phyloP scores from a whole-genome alignment of 192 early-diverging fungal genomes.

The Dissophora globulifera region DNA sequence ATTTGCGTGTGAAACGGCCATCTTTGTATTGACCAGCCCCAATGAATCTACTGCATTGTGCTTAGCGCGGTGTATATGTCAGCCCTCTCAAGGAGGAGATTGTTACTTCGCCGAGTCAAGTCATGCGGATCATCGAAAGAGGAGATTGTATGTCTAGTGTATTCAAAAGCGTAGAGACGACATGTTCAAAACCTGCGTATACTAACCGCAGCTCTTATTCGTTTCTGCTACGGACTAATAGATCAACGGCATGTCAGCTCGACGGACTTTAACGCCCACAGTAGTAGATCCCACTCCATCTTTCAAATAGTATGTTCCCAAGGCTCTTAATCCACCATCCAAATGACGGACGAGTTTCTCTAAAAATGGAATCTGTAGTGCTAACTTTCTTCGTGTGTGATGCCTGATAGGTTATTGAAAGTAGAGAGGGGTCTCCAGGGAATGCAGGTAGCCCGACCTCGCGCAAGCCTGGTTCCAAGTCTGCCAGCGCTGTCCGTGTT shows the following conservation, averaged over 20 bases:
- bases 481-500: conserved; percentile 29
- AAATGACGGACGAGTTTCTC: too few relatives aligned
- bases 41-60: neutral
- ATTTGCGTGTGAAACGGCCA: too few relatives aligned
- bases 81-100: conserved; percentile 78
- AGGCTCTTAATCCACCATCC: too few relatives aligned
- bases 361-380: too few relatives aligned
- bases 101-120: conserved; percentile 74
- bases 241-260: conserved; percentile 87
- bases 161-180: too few relatives aligned
- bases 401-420: too few relatives aligned
- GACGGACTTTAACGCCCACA: conserved; percentile 94
- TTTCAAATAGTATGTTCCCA: conserved; percentile 96
- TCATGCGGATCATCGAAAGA: conserved; percentile 77
- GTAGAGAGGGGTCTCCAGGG: conserved; percentile 67
- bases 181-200: too few relatives aligned
- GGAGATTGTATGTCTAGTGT: conserved; percentile 73
- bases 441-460: conserved; percentile 31
- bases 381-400: too few relatives aligned
- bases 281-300: conserved; percentile 94
- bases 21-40: too few relatives aligned
- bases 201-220: neutral
- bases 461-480: conserved; percentile 50
- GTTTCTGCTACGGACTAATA: conserved; percentile 9
- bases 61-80: conserved; percentile 77